A percentile compares a stretch with the other conserved stretches of the same genome.
Evolutionary conservation across 163 green algal species (phyloP).

Genomic region (Scenedesmus sp.): DNA sequence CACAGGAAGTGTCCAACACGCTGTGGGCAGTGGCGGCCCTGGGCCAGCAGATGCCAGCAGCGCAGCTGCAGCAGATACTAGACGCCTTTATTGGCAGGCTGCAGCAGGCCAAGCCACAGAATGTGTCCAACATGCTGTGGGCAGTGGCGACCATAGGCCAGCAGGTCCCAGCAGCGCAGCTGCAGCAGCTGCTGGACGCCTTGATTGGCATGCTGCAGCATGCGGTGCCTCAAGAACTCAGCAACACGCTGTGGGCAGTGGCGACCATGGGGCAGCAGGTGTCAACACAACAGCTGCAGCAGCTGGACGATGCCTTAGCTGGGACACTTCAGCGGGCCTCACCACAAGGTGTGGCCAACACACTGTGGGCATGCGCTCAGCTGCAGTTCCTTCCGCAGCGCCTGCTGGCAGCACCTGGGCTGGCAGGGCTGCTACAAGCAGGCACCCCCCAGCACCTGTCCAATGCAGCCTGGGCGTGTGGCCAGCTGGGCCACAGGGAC

Average conservation of each 20-base stretch:
- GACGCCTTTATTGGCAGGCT: neutral
- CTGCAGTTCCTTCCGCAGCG: neutral
- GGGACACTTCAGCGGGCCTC: too few relatives aligned
- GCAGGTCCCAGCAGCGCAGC: neutral
- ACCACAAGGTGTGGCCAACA: neutral
- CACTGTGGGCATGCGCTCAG: constrained; percentile 22
- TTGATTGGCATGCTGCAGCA: neutral
- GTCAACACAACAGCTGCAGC: neutral
- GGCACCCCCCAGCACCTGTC: neutral
- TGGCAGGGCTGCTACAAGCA: neutral
- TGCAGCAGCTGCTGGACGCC: neutral
- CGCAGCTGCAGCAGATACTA: neutral
- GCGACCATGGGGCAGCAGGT: neutral
- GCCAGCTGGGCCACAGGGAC: constrained; percentile 9
- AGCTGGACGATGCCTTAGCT: too few relatives aligned
- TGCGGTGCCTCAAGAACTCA: neutral
- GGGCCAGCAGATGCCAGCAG: neutral
- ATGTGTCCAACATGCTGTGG: neutral
- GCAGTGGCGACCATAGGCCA: neutral
- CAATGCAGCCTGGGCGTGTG: constrained; percentile 4
- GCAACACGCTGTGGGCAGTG: constrained; percentile 23
- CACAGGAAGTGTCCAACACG: constrained; percentile 12
- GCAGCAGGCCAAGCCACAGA: neutral
- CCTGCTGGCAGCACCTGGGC: neutral
- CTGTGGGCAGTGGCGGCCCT: neutral